These are phyloP conservation scores for Claviceps humidiphila DNA, from an alignment of 2,329 filamentous ascomycete species.

Conservation along the genomic window DNA sequence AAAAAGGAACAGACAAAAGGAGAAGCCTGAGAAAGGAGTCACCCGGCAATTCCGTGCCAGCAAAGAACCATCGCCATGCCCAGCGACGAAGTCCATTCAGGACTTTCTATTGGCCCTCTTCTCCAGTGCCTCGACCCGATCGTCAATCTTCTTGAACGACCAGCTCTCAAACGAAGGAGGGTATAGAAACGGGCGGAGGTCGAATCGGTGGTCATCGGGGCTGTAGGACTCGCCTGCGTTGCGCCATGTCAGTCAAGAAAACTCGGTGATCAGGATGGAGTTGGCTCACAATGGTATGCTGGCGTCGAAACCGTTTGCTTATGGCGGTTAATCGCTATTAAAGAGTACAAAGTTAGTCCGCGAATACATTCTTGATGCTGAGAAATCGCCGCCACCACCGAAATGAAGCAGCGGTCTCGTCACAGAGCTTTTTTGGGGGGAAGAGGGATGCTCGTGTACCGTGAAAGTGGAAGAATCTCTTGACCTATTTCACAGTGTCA, in stretches of 20 bases:
- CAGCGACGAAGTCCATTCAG: neutral
- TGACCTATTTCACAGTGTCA: slow-evolving; percentile 1
- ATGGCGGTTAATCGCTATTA: slow-evolving; percentile 5
- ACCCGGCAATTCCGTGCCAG: too few relatives aligned
- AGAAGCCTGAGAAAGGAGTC: too few relatives aligned
- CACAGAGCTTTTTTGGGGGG: too few relatives aligned
- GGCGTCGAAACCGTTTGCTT: slow-evolving; percentile 1
- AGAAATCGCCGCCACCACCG: neutral
- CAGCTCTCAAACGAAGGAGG: slow-evolving; percentile 21
- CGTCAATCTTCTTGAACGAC: slow-evolving; percentile 27
- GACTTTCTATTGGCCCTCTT: slow-evolving; percentile 6
- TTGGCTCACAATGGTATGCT: neutral
- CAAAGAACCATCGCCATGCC: too few relatives aligned
- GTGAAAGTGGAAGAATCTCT: neutral
- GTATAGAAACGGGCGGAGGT: slow-evolving; percentile 15
- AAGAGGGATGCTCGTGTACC: neutral
- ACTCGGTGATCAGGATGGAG: neutral
- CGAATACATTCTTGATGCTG: neutral
- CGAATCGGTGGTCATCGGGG: slow-evolving; percentile 4
- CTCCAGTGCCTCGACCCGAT: slow-evolving; percentile 20
- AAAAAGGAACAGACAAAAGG: too few relatives aligned
- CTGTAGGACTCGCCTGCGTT: neutral
- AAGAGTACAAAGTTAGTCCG: neutral
- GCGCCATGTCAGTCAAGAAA: neutral
- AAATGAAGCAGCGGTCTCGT: neutral